A percentile compares a stretch with the other conserved stretches of the same genome.
These are phyloP conservation scores for Colletotrichum sp. DNA, from an alignment of 2,329 filamentous ascomycete genomes.

Conservation along the genomic window DNA sequence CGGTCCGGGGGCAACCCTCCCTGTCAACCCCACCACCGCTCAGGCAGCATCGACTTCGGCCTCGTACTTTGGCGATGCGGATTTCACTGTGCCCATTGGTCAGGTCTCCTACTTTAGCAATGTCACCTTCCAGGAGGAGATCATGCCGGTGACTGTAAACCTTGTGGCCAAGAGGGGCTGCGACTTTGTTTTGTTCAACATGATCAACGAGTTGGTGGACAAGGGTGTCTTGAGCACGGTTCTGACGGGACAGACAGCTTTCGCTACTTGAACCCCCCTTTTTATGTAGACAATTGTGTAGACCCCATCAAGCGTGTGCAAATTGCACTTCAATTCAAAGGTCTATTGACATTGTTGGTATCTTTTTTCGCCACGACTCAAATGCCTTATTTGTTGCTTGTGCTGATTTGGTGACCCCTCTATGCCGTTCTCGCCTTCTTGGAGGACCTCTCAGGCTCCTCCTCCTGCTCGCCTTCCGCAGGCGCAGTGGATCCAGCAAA, in stretches of 20 bases:
- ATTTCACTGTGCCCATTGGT: slow-evolving; percentile 46
- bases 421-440: slow-evolving; percentile 31
- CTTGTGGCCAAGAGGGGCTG: slow-evolving; percentile 46
- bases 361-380: background rate
- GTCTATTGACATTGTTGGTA: background rate
- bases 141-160: slow-evolving; percentile 45
- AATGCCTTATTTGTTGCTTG: background rate
- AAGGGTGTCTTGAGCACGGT: slow-evolving; percentile 39
- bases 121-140: slow-evolving; percentile 41
- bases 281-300: background rate
- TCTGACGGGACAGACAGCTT: slow-evolving; percentile 32
- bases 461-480: slow-evolving; percentile 24
- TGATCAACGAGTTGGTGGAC: slow-evolving; percentile 43
- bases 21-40: slow-evolving; percentile 29
- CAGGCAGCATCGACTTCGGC: slow-evolving; percentile 23
- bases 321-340: background rate
- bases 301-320: background rate
- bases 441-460: slow-evolving; percentile 31
- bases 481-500: slow-evolving; percentile 27
- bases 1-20: slow-evolving; percentile 29
- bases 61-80: slow-evolving; percentile 33
- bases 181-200: slow-evolving; percentile 44
- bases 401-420: background rate
- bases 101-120: slow-evolving; percentile 43
- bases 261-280: rapidly evolving